Evolutionary conservation across 208 protist genomes (phyloP), one percentile per base, ranked within the genome.

Genomic region (Trypanosoma scelopori): DNA sequence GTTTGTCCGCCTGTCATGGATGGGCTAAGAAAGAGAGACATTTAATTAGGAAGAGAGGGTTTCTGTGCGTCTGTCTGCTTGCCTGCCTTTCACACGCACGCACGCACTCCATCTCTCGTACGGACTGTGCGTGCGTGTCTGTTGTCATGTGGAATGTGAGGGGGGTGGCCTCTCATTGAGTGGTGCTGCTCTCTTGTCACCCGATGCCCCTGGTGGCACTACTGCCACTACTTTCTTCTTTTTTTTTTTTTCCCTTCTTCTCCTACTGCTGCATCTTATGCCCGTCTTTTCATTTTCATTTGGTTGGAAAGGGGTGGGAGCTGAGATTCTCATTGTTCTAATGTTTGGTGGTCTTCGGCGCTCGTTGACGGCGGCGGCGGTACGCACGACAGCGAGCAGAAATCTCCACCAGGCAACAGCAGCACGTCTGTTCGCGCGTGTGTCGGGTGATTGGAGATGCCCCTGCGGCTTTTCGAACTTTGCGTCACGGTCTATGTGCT

Each of bases 391-490:
- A 18, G 27, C 1, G 3, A 0, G 15, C 16, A 18, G 55, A 5
- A 23, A 25, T 37, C 45, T 56, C 18, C 49, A 59, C 51, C 61
- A 53, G 16, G 51, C 41, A 43, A 56, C 47, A 20, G 2, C 62
- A 7, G 32, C 39, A 22, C 30, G 3, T 45, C 42, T 66, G 2
- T 61, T 66, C 20, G 49, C 51, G 22, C 56, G 56, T 22, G 15
- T 67, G 11, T 22, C 61, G 0, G 71, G 71, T 23, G 64, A 81
- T 41, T 93, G 87, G 84, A 74, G 51, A 25, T 93, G 87, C 57
- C 27, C 56, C 7, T 93, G 87, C 64, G 87, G 87, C 7, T 87
- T 93, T 52, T 61, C 53, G 23, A 93, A 93, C 58, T 91, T 83
- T 55, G 63, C 69, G 12, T 91, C 85, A 32, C 81, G 84, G 12